A percentile compares a stretch with the other conserved stretches of the same genome.
These are phyloP conservation scores for Candida insectalens DNA, from an alignment of 805 yeast genomes.

Conservation along the genomic window DNA sequence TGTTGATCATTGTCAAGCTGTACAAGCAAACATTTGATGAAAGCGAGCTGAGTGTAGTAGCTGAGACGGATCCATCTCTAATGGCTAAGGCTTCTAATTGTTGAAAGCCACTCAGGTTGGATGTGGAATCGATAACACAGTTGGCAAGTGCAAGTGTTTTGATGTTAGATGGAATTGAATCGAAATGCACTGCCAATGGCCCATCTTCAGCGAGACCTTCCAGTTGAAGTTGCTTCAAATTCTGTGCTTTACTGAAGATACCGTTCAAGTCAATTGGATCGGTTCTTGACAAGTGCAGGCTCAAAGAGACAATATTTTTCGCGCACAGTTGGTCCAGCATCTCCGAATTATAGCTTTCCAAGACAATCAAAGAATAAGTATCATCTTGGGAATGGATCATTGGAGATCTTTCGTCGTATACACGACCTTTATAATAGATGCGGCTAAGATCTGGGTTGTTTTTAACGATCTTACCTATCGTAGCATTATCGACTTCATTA, in stretches of 20 bases:
- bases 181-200: no score
- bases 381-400: background rate
- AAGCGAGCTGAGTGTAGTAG: constrained; percentile 7
- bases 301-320: background rate
- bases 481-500: constrained; percentile 5
- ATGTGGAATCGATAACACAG: constrained; percentile 1
- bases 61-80: constrained; percentile 11
- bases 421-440: constrained; percentile 7
- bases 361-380: constrained; percentile 3
- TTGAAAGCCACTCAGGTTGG: constrained; percentile 3
- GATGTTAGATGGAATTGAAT: no score
- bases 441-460: constrained; percentile 2
- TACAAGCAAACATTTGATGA: constrained; percentile 2
- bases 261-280: background rate
- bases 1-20: constrained; percentile 11
- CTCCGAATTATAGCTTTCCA: constrained; percentile 2
- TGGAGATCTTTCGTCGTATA: background rate
- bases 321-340: background rate
- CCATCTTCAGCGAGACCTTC: no score
- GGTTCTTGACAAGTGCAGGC: background rate
- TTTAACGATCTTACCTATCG: constrained; percentile 2
- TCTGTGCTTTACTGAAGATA: background rate
- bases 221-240: no score
- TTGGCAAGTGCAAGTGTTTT: background rate
- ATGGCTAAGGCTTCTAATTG: constrained; percentile 9